Evolutionary conservation across 352 stramenopile species (phyloP), one percentile per base, ranked within the genome.

Genomic region (Pseudoperonospora humuli): DNA sequence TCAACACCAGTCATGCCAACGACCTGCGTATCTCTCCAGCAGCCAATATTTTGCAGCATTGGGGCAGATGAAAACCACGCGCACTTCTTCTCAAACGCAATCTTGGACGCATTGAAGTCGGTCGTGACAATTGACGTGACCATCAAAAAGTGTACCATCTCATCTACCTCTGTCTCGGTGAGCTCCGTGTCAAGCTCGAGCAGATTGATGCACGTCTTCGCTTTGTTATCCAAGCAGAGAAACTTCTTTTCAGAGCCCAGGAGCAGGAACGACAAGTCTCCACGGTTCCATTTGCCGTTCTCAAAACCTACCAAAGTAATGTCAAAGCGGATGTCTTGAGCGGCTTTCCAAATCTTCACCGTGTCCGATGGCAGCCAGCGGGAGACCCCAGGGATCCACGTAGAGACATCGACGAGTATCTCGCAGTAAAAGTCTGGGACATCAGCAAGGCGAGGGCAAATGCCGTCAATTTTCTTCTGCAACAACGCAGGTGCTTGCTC

Each of bases 311-410:
- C 61, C 8, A 89, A 58, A 1, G 71, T 75, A 15, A 85, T 61
- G 26, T 89, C 74, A 15, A 83, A 75, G 28, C 77, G 67, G 19
- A 86, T 66, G 31, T 86, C 54, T 26, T 60, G 38, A 3, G 47
- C 64, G 9, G 68, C 64, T 51, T 89, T 89, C 74, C 74, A 86
- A 34, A 89, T 86, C 51, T 72, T 84, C 15, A 89, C 52, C 2
- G 69, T 82, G 48, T 89, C 74, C 2, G 71, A 85, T 7, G 76
- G 76, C 24, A 89, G 52, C 64, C 64, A 84, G 21, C 65, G 67
- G 32, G 74, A 86, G 11, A 85, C 57, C 5, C 75, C 74, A 1
- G 76, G 76, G 15, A 89, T 67, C 76, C 76, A 86, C 7, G 76
- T 82, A 18, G 74, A 70, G 24, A 89, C 52, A 31, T 86, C 74